phyloP scores from a whole-genome alignment of 768 basidiomycete genomes.

The Mycena indigotica region DNA sequence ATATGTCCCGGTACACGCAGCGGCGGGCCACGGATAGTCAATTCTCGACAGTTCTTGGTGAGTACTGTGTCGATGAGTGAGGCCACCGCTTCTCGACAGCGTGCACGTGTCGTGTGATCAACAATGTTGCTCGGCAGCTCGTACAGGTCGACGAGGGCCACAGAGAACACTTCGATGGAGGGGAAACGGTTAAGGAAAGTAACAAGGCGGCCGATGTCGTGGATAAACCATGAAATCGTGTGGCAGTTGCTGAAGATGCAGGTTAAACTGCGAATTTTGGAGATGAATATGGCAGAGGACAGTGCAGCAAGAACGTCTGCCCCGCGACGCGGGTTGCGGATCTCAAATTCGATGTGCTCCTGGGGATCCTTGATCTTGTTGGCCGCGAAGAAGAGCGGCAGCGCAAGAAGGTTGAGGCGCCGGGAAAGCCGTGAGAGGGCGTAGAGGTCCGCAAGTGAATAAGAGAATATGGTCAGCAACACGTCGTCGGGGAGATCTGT shows the following conservation, averaged over 20 bases:
- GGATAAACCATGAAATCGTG: conserved; percentile 5
- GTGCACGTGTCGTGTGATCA: not conserved
- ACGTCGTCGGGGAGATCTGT: conserved; percentile 15
- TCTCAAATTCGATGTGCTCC: conserved; percentile 3
- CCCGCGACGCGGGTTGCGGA: not conserved
- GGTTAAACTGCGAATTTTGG: not conserved
- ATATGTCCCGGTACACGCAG: too few relatives aligned
- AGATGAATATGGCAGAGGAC: conserved; percentile 6
- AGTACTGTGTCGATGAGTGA: not conserved
- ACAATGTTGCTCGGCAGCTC: conserved; percentile 1
- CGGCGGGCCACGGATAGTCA: not conserved
- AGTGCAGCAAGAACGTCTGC: conserved; percentile 9
- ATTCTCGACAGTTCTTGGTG: not conserved
- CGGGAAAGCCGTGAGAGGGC: conserved; percentile 4
- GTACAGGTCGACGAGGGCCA: not conserved
- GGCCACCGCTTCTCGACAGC: not conserved
- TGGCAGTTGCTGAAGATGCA: conserved; percentile 8
- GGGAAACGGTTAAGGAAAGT: conserved; percentile 5
- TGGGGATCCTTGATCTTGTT: not conserved
- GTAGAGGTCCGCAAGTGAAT: conserved; percentile 6
- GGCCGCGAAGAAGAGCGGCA: conserved; percentile 2
- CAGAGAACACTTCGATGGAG: not conserved
- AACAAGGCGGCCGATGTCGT: conserved; percentile 8
- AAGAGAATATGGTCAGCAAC: conserved; percentile 1
- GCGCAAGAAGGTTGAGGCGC: conserved; percentile 14